Evolutionary conservation across 768 basidiomycete species (phyloP), one percentile per base, ranked within the genome.

Genomic region (Leccinum disarticulatum): DNA sequence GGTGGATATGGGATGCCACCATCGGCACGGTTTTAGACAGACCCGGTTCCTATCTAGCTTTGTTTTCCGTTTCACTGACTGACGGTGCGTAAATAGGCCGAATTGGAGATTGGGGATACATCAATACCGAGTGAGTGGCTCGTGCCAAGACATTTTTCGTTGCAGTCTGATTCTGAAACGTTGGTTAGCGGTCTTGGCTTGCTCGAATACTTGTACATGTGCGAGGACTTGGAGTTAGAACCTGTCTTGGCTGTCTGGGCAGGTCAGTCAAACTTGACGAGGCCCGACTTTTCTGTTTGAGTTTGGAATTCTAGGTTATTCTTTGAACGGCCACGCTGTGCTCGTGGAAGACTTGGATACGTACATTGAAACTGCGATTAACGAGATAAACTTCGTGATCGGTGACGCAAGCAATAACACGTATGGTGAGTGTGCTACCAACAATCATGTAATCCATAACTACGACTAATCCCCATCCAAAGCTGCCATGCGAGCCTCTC

Each of bases 1-100:
- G 85, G 17, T 87, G 87, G 87, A 78, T 82, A 61, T 87, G 87
- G 87, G 84, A 85, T 61, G 77, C 78, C 5, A 87, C 86, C 2
- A 77, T 86, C 30, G 83, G 84, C 1, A 74, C 81, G 1, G 68
- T 86, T 13, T 68, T 77, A 4, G 71, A 81, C 59, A 73, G 85
- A 50, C 85, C 85, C 17, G 63, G 64, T 65, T 46, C 6, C 57
- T 58, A 6, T 19, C 48, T 31, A 14, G 14, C 17, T 17, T 51
- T 46, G 1, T 4, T 9, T 30, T 33, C 33, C 2, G 9, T 43
- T 46, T 0, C 17, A 17, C 25, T 41, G 8, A 15, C 38, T 61
- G 13, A 64, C 10, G 3, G 5, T 2, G 19, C 3, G 25, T 19
- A 31, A 61, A 54, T 17, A 65, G 85, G 85, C 2, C 79, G 85